Base-by-base conservation (phyloP, 2,329 filamentous ascomycete genomes). In the Scopulariopsis brevicaulis region DNA sequence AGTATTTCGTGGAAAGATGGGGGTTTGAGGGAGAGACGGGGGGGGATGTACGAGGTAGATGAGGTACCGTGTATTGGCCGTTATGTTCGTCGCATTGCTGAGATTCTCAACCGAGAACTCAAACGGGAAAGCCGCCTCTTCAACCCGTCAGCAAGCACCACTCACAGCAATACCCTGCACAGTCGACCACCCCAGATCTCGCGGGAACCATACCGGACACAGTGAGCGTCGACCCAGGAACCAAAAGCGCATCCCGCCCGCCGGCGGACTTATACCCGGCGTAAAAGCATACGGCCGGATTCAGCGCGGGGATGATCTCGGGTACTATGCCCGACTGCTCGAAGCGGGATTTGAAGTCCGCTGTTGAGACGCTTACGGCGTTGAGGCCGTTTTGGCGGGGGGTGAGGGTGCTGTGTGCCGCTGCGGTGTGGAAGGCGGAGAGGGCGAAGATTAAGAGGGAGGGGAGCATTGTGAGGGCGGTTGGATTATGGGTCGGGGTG, bases 31-130 rank as follows among this genome's bases (percentile, higher is more conserved):
- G 8, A 1, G 5, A 8, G 6, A 15, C 18, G 40, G 7, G 2
- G 18, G 40, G 40, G 40, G 2, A 37, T 55, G 22, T 53, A 64
- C 63, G 54, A 67, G 61, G 40, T 63, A 63, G 34, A 67, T 63
- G 2, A 67, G 62, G 34, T 63, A 67, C 12, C 65, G 56, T 1
- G 65, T 64, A 1, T 60, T 58, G 15, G 60, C 54, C 4, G 64
- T 67, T 10, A 65, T 59, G 52, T 62, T 63, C 15, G 60, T 63
- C 1, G 63, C 65, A 11, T 65, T 67, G 52, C 58, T 62, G 6
- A 68, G 61, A 28, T 63, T 65, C 62, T 68, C 66, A 24, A 67
- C 66, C 35, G 59, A 64, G 59, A 67, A 67, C 53, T 68, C 66
- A 46, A 67, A 60, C 0, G 66, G 66, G 4, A 60, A 40, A n/a